Base-by-base conservation (phyloP, 768 basidiomycete genomes). In the Austroboletus eburneus region DNA sequence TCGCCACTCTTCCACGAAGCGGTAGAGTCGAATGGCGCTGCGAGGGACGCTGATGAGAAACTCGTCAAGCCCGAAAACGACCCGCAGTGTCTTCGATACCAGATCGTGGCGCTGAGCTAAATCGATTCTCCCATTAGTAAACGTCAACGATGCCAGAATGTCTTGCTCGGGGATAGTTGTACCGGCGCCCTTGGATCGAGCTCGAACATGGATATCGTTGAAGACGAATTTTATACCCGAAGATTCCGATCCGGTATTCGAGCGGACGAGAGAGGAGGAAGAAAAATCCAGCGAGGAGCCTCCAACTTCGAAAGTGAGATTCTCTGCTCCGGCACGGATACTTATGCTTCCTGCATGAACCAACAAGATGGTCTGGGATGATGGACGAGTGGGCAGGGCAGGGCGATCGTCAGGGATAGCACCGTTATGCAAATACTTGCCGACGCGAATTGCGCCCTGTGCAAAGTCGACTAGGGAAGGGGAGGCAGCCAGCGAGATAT, bases 1-100 rank as follows among this genome's bases (percentile, higher is more conserved):
- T 56, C 80, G 72, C 91, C 91, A 93, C 57, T 90, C 85, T 56
- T 90, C 85, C 21, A 85, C 63, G 57, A 91, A 91, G 30, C 76
- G 79, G 62, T 88, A 88, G 4, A 90, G 70, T 14, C 84, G 80
- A 24, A 92, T 72, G 23, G 85, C 89, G 54, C 89, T 92, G 21
- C 89, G 83, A 4, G 90, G 90, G 20, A 92, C 80, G 45, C 75
- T 75, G 36, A 87, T 58, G 23, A 72, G 69, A 21, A 85, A 56
- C 20, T 68, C 69, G 10, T 69, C 69, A 5, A 82, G 54, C 3
- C 69, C 66, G 38, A 78, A 70, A 3, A 74, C 67, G 13, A 78
- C 55, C 12, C 76, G 77, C 16, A 68, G 71, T 4, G 61, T 59
- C 42, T 62, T 72, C 5, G 69, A 60, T 17, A 65, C 48, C 3